Base-by-base conservation (phyloP, 208 protist genomes). In the Acanthamoeba lenticulata region DNA sequence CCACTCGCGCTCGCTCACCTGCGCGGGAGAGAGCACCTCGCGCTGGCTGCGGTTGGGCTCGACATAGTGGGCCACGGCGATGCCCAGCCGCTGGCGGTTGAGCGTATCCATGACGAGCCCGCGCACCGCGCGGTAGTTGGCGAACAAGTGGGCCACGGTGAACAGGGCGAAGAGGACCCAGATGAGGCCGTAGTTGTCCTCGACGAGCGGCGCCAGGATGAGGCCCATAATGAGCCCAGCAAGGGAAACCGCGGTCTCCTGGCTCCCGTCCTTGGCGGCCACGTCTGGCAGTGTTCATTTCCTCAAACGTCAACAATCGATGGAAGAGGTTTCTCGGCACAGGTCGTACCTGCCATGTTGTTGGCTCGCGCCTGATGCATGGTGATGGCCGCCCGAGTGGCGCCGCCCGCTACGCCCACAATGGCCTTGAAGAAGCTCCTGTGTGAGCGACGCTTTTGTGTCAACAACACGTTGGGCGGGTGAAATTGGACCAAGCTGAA, bases 181-280 rank as follows among this genome's bases (percentile, higher is more conserved):
- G 21, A 94, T 85, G 6, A 36, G 77, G 40, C 4, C 36, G 34
- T 57, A 95, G 57, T 40, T 77, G 3, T 44, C 47, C 3, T 94
- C 57, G 9, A 88, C 72, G n/a, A 83, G 77, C 45, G 83, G 60
- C 45, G 88, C 19, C 4, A 93, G 40, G 45, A 60, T 79, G 47
- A 89, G 49, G 21, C 85, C 72, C 6, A 95, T 60, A 1, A 96
- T 29, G 9, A 96, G 42, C 21, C 95, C 96, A 2, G 94, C 81
- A 3, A 97, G 60, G 42, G 94, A 95, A 27, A 96, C 96, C 4
- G 94, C 69, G 15, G 95, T 96, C 62, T 97, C 96, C 89, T 97
- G 96, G 19, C 88, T 95, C 17, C 96, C 96, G 90, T 97, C 96
- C 92, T 97, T 97, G 36, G 96, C 95, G 6, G 92, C 91, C 0